Evolutionary conservation across 805 yeast genomes (phyloP).

Genomic region (Ogataea haglerorum): DNA sequence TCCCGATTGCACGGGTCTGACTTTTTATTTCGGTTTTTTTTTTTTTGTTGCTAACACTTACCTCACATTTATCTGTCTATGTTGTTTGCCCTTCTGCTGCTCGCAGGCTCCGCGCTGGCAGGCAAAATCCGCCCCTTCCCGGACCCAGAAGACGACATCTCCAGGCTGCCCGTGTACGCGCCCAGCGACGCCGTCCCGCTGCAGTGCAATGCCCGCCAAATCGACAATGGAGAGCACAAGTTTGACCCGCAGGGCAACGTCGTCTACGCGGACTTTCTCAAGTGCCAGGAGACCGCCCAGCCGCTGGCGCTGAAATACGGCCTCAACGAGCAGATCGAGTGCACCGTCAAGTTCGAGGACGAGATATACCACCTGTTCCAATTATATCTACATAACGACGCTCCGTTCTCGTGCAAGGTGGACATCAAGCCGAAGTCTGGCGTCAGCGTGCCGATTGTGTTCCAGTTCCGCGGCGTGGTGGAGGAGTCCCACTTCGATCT

Average conservation of each 20-base stretch:
- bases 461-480: slow-evolving; percentile 64
- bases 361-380: slow-evolving; percentile 70
- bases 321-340: slow-evolving; percentile 47
- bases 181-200: slow-evolving; percentile 43
- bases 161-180: slow-evolving; percentile 19
- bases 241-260: slow-evolving; percentile 61
- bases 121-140: slow-evolving; percentile 29
- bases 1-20: slow-evolving; percentile 3
- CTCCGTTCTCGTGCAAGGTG: slow-evolving; percentile 66
- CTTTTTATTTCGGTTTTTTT: background rate
- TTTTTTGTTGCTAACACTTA: background rate
- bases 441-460: slow-evolving; percentile 54
- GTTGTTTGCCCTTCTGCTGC: background rate
- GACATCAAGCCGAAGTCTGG: slow-evolving; percentile 46
- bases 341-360: slow-evolving; percentile 62
- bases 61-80: background rate
- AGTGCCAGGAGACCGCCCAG: slow-evolving; percentile 60
- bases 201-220: slow-evolving; percentile 64
- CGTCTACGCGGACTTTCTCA: slow-evolving; percentile 55
- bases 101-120: slow-evolving; percentile 4
- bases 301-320: slow-evolving; percentile 58
- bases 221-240: slow-evolving; percentile 73
- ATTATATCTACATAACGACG: slow-evolving; percentile 72
- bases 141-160: slow-evolving; percentile 18
- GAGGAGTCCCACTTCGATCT: slow-evolving; percentile 67